phyloP scores from a whole-genome alignment of 495 filamentous ascomycete species.

The Trichoderma asperelloides region DNA sequence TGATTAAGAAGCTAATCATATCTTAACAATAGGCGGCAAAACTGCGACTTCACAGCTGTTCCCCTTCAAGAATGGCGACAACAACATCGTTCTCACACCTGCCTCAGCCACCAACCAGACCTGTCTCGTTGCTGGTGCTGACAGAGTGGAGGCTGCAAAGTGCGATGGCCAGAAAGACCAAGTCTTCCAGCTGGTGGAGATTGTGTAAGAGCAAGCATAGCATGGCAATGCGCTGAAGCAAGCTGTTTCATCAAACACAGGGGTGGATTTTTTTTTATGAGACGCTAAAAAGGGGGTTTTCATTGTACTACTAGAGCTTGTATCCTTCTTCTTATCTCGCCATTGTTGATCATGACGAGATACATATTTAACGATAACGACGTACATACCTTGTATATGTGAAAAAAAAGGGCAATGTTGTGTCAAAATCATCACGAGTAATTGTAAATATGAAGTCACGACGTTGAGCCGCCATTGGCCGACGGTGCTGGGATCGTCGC shows the following conservation, averaged over 20 bases:
- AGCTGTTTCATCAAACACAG: not conserved
- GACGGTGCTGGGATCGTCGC: not conserved
- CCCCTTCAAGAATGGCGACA: constrained; percentile 25
- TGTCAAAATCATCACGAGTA: not conserved
- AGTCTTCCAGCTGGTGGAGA: constrained; percentile 6
- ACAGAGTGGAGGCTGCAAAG: not conserved
- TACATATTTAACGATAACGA: not conserved
- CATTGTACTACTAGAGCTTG: not conserved
- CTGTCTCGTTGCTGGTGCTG: not conserved
- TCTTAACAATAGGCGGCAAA: constrained; percentile 24
- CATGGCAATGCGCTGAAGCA: not conserved
- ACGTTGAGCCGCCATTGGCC: not conserved
- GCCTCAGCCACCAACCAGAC: not conserved
- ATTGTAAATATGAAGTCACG: not conserved
- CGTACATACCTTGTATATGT: not conserved
- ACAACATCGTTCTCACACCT: not conserved
- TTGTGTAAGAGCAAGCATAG: not conserved
- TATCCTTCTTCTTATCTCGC: not conserved
- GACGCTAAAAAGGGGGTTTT: not conserved
- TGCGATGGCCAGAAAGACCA: not conserved
- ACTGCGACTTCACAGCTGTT: constrained; percentile 35
- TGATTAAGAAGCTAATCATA: constrained; percentile 5
- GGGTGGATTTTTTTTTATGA: not conserved
- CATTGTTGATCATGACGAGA: constrained; percentile 1
- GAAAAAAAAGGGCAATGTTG: too few species aligned